phyloP scores from a whole-genome alignment of 352 stramenopile genomes.

The Phytophthora macrochlamydospora region DNA sequence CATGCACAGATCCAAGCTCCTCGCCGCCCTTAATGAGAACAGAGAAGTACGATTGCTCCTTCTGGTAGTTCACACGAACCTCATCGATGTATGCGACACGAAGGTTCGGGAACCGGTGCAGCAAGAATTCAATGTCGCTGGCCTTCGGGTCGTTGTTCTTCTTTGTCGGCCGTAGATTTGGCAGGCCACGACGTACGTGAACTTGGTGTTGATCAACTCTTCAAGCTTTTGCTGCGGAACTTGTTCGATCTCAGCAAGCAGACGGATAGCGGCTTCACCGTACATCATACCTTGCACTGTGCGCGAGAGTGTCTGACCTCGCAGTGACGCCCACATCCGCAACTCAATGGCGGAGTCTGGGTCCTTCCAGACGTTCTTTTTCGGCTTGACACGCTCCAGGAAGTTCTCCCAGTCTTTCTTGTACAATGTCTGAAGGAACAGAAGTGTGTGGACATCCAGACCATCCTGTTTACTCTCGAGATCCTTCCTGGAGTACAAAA shows the following conservation, averaged over 20 bases:
- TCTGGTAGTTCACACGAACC: constrained; percentile 95
- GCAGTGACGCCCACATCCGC: constrained; percentile 97
- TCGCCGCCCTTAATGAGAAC: constrained; percentile 96
- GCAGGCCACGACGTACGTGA: constrained; percentile 98
- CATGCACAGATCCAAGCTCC: constrained; percentile 68
- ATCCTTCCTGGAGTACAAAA: constrained; percentile 97
- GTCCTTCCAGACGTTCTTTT: constrained; percentile 93
- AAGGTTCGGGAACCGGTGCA: constrained; percentile 97
- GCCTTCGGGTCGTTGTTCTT: constrained; percentile 98
- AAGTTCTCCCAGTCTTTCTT: constrained; percentile 99
- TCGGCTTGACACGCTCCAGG: constrained; percentile 94
- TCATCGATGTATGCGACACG: constrained; percentile 99
- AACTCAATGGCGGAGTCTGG: constrained; percentile 87
- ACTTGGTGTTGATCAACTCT: constrained; percentile 98
- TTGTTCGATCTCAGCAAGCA: constrained; percentile 96
- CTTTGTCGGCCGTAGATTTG: constrained; percentile 99
- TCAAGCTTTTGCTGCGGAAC: constrained; percentile 91
- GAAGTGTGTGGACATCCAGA: constrained; percentile 84
- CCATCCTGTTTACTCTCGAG: constrained; percentile 96
- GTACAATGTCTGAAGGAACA: constrained; percentile 97
- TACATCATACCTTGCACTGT: constrained; percentile 99
- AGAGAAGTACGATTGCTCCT: constrained; percentile 96
- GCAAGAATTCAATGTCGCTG: constrained; percentile 98
- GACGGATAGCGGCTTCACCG: constrained; percentile 97
- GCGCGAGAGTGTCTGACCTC: constrained; percentile 96